Conservation (phyloP, 192 early-diverging fungal species). For the Umbelopsis vinacea region DNA sequence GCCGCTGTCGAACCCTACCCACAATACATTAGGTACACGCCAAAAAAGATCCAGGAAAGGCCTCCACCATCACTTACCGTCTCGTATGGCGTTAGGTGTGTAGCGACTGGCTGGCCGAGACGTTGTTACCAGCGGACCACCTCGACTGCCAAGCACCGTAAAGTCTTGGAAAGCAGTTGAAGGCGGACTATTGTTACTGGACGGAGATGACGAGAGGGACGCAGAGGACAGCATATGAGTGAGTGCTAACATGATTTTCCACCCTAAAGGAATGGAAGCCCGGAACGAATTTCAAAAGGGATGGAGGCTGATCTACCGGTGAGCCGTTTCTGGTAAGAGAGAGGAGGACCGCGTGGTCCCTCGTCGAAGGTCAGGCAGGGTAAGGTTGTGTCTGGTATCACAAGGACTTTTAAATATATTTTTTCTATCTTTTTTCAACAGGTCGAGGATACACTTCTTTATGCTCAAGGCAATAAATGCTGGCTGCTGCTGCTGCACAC, state of each 20-base stretch:
- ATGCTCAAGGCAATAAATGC: too few relatives aligned
- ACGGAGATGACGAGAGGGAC: constrained; percentile 19
- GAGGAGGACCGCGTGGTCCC: constrained; percentile 1
- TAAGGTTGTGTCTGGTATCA: background rate
- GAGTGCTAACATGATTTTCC: constrained; percentile 5
- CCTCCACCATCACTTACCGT: too few relatives aligned
- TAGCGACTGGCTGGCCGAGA: constrained; percentile 10
- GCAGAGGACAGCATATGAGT: constrained; percentile 20
- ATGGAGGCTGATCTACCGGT: too few relatives aligned
- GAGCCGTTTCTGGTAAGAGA: background rate
- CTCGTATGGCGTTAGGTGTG: constrained; percentile 9
- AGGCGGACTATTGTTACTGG: constrained; percentile 22
- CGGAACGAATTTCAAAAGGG: background rate
- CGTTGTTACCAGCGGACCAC: background rate
- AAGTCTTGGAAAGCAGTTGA: background rate
- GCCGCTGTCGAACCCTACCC: background rate
- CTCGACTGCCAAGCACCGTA: background rate
- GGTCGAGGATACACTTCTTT: too few relatives aligned
- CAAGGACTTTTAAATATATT: background rate
- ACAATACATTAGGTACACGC: background rate
- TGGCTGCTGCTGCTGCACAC: too few relatives aligned
- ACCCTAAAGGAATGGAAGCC: background rate
- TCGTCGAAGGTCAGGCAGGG: background rate
- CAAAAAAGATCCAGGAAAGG: too few relatives aligned
- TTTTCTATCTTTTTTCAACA: too few relatives aligned